phyloP scores from a whole-genome alignment of 768 basidiomycete species.

The Termitomyces sp. region DNA sequence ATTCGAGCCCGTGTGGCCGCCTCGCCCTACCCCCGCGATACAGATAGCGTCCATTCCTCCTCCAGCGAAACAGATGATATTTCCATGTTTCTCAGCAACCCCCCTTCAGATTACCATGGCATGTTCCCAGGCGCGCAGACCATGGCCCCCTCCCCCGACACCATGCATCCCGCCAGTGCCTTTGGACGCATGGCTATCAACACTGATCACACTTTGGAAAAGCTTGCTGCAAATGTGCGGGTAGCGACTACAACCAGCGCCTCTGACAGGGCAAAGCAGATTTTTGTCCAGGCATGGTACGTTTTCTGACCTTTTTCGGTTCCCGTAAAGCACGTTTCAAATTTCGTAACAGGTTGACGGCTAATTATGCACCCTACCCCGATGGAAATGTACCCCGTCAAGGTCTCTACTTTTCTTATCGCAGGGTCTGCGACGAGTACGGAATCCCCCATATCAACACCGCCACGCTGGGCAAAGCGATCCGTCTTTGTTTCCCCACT shows the following conservation, averaged over 20 bases:
- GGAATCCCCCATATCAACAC: slow-evolving; percentile 94
- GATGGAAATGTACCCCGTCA: slow-evolving; percentile 94
- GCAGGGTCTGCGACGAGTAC: slow-evolving; percentile 88
- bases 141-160: slow-evolving; percentile 47
- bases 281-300: slow-evolving; percentile 90
- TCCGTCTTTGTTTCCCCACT: slow-evolving; percentile 88
- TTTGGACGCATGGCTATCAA: slow-evolving; percentile 77
- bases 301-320: slow-evolving; percentile 24
- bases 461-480: slow-evolving; percentile 92
- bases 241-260: slow-evolving; percentile 89
- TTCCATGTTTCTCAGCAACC: slow-evolving; percentile 64
- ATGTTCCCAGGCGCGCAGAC: slow-evolving; percentile 55
- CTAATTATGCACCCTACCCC: slow-evolving; percentile 87
- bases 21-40: slow-evolving; percentile 83
- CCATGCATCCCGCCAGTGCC: slow-evolving; percentile 65
- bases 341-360: slow-evolving; percentile 59
- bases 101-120: slow-evolving; percentile 58
- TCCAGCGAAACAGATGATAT: slow-evolving; percentile 89
- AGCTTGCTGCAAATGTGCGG: slow-evolving; percentile 82
- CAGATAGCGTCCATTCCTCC: slow-evolving; percentile 83
- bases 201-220: slow-evolving; percentile 78
- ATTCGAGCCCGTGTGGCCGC: slow-evolving; percentile 77
- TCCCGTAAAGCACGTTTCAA: slow-evolving; percentile 1
- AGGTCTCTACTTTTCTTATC: slow-evolving; percentile 91
- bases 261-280: slow-evolving; percentile 88